Conservation (phyloP, 2,329 filamentous ascomycete species). For the Ophiostoma himal-ulmi region DNA sequence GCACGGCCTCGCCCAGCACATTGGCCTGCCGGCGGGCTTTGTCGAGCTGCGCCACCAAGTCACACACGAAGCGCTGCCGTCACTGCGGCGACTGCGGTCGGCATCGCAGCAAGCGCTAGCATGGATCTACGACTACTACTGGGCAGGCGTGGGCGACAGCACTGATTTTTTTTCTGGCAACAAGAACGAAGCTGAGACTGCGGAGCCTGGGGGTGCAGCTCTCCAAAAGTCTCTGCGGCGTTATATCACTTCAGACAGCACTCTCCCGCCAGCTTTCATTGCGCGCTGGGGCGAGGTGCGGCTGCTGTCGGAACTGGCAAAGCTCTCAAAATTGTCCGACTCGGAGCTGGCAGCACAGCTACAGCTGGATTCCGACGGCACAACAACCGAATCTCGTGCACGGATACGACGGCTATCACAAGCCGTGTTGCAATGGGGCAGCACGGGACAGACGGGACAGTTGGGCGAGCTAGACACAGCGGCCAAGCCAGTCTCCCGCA, state of each 20-base stretch:
- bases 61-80: constrained; percentile 81
- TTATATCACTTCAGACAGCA: neutral
- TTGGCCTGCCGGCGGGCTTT: constrained; percentile 68
- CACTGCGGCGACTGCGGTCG: constrained; percentile 63
- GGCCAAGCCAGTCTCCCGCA: neutral
- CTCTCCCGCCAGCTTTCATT: neutral
- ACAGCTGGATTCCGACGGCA: neutral
- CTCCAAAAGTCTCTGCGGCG: neutral
- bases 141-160: constrained; percentile 46
- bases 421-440: constrained; percentile 28
- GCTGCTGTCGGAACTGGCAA: constrained; percentile 19
- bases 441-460: constrained; percentile 19
- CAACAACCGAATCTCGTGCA: constrained; percentile 21
- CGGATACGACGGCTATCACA: constrained; percentile 21
- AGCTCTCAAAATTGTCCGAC: neutral
- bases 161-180: neutral
- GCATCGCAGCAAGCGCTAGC: constrained; percentile 64
- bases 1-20: constrained; percentile 63
- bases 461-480: neutral
- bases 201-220: neutral
- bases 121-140: constrained; percentile 91
- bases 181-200: constrained; percentile 13
- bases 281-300: constrained; percentile 25
- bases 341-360: neutral
- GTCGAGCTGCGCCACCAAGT: constrained; percentile 86